These are phyloP conservation scores for Coccomyxa sp. DNA, from an alignment of 139 green algal genomes.

Conservation along the genomic window DNA sequence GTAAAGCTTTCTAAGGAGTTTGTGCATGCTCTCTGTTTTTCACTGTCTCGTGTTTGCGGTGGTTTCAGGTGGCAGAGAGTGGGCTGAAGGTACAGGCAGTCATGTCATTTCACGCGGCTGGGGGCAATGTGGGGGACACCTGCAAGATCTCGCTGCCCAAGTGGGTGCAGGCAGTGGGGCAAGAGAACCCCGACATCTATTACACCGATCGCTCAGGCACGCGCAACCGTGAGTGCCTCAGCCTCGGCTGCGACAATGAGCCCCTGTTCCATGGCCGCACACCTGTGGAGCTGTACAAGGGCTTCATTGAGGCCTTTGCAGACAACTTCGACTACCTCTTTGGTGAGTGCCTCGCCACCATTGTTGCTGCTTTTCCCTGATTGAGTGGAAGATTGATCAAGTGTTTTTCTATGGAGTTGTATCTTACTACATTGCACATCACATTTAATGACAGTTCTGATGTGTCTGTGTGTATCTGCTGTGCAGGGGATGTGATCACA, in stretches of 20 bases:
- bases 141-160: slow-evolving; percentile 87
- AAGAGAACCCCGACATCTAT: slow-evolving; percentile 89
- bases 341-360: slow-evolving; percentile 23
- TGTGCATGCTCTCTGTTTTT: too few species aligned
- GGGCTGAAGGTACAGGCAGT: slow-evolving; percentile 80
- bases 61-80: slow-evolving; percentile 28
- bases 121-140: slow-evolving; percentile 89
- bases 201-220: slow-evolving; percentile 87
- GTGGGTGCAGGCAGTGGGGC: slow-evolving; percentile 91
- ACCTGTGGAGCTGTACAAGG: slow-evolving; percentile 85
- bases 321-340: slow-evolving; percentile 66
- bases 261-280: slow-evolving; percentile 81
- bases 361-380: neutral
- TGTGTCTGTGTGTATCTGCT: neutral
- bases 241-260: slow-evolving; percentile 82
- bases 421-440: too few species aligned
- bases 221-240: slow-evolving; percentile 93
- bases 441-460: too few species aligned
- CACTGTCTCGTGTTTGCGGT: too few species aligned
- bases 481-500: slow-evolving; percentile 63
- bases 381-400: neutral
- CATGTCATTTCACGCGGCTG: slow-evolving; percentile 89
- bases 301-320: slow-evolving; percentile 90
- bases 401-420: neutral
- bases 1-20: too few species aligned